phyloP scores from a whole-genome alignment of 2,329 filamentous ascomycete species.

The Penicillium sp. region DNA sequence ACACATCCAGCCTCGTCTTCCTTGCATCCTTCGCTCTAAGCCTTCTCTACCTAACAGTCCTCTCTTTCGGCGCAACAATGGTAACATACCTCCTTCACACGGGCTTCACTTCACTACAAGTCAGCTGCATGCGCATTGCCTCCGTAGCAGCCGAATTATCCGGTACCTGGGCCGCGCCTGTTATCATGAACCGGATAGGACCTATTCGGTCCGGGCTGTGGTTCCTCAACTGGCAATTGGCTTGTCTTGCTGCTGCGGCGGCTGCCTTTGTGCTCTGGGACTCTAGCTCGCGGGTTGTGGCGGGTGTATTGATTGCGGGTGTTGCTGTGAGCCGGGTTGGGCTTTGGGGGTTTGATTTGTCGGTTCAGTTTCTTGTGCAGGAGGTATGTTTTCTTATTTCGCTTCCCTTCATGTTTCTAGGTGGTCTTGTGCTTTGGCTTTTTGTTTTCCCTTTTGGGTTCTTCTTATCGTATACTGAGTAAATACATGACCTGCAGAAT shows the following conservation, averaged over 20 bases:
- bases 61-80: slow-evolving; percentile 55
- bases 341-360: slow-evolving; percentile 61
- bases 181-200: slow-evolving; percentile 52
- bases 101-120: slow-evolving; percentile 47
- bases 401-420: too few species aligned
- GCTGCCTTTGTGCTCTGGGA: slow-evolving; percentile 38
- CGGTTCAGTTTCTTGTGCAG: slow-evolving; percentile 58
- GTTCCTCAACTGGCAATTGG: slow-evolving; percentile 66
- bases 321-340: slow-evolving; percentile 57
- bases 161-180: slow-evolving; percentile 52
- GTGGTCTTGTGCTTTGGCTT: too few species aligned
- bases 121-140: slow-evolving; percentile 48
- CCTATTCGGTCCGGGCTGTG: slow-evolving; percentile 65
- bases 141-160: slow-evolving; percentile 53
- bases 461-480: background rate
- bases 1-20: slow-evolving; percentile 33
- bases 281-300: slow-evolving; percentile 36
- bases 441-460: too few species aligned
- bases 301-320: slow-evolving; percentile 49
- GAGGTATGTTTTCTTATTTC: too few species aligned
- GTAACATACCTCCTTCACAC: slow-evolving; percentile 53
- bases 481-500: slow-evolving; percentile 39
- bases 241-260: slow-evolving; percentile 47
- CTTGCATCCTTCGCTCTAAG: slow-evolving; percentile 50
- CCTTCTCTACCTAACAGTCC: slow-evolving; percentile 53